Percentiles rank a stretch among this genome's conserved stretches.
Evolutionary conservation across 768 basidiomycete genomes (phyloP).

Genomic region (Rhizopogon vinicolor): DNA sequence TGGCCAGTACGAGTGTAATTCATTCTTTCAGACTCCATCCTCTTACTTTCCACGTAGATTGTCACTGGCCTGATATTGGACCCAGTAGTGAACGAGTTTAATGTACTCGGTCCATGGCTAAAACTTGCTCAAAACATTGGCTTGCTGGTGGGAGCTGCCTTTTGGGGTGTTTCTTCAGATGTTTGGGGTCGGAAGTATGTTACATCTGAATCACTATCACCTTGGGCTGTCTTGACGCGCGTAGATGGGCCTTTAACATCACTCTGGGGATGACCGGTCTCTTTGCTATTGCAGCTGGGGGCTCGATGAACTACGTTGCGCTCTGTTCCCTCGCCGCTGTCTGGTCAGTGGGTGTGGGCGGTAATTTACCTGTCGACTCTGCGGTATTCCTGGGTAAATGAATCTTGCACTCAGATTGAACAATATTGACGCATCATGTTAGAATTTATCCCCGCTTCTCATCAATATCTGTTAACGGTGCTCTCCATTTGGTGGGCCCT

Average conservation of each 20-base stretch:
- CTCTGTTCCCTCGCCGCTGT: slow-evolving; percentile 50
- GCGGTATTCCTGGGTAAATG: slow-evolving; percentile 66
- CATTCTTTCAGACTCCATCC: background rate
- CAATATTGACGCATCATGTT: background rate
- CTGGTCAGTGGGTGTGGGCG: slow-evolving; percentile 68
- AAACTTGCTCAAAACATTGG: slow-evolving; percentile 72
- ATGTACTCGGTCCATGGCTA: slow-evolving; percentile 54
- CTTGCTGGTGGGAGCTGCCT: slow-evolving; percentile 60
- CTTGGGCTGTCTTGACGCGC: slow-evolving; percentile 6
- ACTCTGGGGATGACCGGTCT: slow-evolving; percentile 64
- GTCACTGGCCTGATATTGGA: slow-evolving; percentile 63
- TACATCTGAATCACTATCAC: background rate
- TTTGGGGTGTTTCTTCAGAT: slow-evolving; percentile 67
- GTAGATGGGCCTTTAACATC: slow-evolving; percentile 62
- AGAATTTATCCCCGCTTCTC: slow-evolving; percentile 69
- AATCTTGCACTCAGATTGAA: background rate
- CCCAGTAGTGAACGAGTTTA: slow-evolving; percentile 63
- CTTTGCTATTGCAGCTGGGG: slow-evolving; percentile 62
- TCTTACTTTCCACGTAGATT: slow-evolving; percentile 32
- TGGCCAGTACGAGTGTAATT: slow-evolving; percentile 53
- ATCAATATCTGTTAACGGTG: slow-evolving; percentile 73
- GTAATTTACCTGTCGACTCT: slow-evolving; percentile 72
- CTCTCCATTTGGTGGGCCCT: slow-evolving; percentile 81
- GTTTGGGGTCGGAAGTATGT: slow-evolving; percentile 64
- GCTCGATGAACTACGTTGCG: slow-evolving; percentile 46